These are phyloP conservation scores for Eruca vesicaria DNA, from an alignment of 441 rosid genomes.

Conservation along the genomic window DNA sequence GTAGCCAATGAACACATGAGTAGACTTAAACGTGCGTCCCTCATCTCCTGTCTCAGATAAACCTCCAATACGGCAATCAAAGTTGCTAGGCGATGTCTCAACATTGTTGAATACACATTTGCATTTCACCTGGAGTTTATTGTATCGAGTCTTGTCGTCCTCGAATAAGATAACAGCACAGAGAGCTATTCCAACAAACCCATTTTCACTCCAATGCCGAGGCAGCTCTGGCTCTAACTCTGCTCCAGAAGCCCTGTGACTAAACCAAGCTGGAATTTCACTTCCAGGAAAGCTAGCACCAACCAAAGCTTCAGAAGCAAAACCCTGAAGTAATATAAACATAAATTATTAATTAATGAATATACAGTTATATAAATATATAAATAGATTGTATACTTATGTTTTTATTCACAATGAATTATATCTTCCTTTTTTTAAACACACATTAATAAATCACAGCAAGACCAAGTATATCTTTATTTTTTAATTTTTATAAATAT, in stretches of 20 bases:
- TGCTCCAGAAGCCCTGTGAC: constrained; percentile 15
- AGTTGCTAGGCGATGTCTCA: background rate
- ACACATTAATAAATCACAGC: too few species aligned
- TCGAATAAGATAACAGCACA: constrained; percentile 19
- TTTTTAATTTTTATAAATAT: too few species aligned
- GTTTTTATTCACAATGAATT: too few species aligned
- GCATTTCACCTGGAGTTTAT: constrained; percentile 9
- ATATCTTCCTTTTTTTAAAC: too few species aligned
- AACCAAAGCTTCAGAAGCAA: constrained; percentile 13
- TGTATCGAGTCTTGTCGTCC: background rate
- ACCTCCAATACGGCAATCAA: constrained; percentile 1
- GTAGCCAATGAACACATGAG: constrained; percentile 15
- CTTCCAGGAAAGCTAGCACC: constrained; percentile 20
- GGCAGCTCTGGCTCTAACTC: constrained; percentile 2
- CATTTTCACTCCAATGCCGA: constrained; percentile 3
- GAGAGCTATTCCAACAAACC: constrained; percentile 15
- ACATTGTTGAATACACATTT: background rate
- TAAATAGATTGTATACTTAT: too few species aligned
- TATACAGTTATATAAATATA: background rate
- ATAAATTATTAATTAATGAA: too few species aligned
- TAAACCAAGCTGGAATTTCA: constrained; percentile 23
- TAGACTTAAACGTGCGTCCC: background rate
- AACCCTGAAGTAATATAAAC: constrained; percentile 20
- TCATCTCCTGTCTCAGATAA: constrained; percentile 1
- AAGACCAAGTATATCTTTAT: too few species aligned